Conservation (phyloP, 495 filamentous ascomycete species). For the Penicillium angulare region DNA sequence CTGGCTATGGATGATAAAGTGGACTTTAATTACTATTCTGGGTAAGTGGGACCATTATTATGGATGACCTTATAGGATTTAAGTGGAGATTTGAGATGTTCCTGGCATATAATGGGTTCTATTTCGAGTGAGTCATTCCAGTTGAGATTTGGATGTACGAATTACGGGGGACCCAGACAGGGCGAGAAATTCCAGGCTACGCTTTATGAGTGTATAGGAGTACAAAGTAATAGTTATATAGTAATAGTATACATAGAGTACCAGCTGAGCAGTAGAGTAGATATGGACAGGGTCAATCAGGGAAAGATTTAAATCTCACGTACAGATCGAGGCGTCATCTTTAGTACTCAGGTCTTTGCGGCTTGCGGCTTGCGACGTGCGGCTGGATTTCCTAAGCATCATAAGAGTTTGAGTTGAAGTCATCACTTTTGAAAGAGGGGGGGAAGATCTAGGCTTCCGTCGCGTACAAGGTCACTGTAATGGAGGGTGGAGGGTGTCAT, state of each 20-base stretch:
- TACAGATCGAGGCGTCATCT: not conserved
- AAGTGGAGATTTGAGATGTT: not conserved
- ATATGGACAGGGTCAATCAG: not conserved
- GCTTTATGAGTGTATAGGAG: not conserved
- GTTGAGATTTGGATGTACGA: not conserved
- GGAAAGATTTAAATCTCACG: not conserved
- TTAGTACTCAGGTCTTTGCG: too few species aligned
- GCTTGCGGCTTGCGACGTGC: too few species aligned
- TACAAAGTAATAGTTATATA: not conserved
- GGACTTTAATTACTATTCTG: too few species aligned
- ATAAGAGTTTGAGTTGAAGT: not conserved
- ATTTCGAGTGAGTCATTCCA: slow-evolving; percentile 1
- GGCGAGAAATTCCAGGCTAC: too few species aligned
- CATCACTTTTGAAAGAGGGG: not conserved
- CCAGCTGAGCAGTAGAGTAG: not conserved
- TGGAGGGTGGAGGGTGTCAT: not conserved
- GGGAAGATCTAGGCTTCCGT: too few species aligned
- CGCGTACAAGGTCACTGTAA: too few species aligned
- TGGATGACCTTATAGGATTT: not conserved
- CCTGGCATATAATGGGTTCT: not conserved
- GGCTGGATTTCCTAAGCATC: too few species aligned
- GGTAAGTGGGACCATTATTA: not conserved
- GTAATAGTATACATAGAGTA: not conserved
- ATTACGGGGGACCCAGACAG: too few species aligned
- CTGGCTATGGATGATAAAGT: too few species aligned